Base-by-base conservation (phyloP, 805 yeast genomes). In the Candida tammaniensis region DNA sequence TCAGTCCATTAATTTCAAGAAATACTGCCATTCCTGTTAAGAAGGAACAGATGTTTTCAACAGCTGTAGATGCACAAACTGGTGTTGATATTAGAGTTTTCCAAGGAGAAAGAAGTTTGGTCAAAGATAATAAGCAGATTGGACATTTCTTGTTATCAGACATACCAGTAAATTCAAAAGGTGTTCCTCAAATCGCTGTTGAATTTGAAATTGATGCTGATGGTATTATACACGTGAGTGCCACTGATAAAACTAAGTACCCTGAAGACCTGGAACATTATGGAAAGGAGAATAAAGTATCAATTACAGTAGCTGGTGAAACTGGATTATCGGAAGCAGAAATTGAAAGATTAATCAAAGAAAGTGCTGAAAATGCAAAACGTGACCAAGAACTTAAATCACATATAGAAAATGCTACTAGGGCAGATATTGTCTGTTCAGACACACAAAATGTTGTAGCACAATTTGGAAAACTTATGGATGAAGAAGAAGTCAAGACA, bases 391-490 rank as follows among this genome's bases (percentile, higher is more conserved):
- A 72, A 30, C 64, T 74, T 51, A 77, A 75, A 49, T 77, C 74
- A 47, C 70, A 79, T 37, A 71, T 80, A 42, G 88, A 84, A 53
- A 80, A 77, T 52, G 86, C 91, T 24, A 82, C 83, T 54, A 74
- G 80, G 54, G 85, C 87, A 17, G 94, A 83, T 46, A 78, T 82
- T 49, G 71, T 82, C 33, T 77, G 87, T 48, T 81, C 83, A 51
- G 98, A 93, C 60, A 87, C 95, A 33, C 96, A 88, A 61, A 74
- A 74, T 61, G 91, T 96, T 7, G 67, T 93, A 43, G 68, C 69
- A 46, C 95, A 86, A 64, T 87, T 83, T 53, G 71, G 72, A 7
- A 57, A 61, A 6, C 40, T 59, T 7, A 70, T 78, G 71, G 63
- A 57, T 4, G 42, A 54, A 5, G 76, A 65, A 41, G 87, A 81